These are phyloP conservation scores for Aureobasidium pullulans DNA, from an alignment of 2,329 filamentous ascomycete genomes.

Conservation along the genomic window DNA sequence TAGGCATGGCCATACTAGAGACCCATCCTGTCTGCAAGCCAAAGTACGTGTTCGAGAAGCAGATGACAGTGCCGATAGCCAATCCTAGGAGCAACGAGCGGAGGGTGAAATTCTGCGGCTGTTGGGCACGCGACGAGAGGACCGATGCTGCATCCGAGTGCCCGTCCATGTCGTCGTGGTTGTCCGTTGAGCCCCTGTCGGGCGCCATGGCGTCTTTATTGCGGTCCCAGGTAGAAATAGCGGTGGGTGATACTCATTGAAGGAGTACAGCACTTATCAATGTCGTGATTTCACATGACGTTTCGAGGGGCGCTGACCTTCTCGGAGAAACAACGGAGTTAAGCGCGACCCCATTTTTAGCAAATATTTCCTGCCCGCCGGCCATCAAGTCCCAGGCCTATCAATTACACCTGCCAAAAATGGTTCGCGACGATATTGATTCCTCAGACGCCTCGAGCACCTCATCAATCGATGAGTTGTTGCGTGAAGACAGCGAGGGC, in stretches of 20 bases:
- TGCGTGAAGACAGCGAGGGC: constrained; percentile 28
- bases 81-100: constrained; percentile 75
- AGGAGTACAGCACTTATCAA: not conserved
- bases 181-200: constrained; percentile 24
- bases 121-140: constrained; percentile 26
- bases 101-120: constrained; percentile 69
- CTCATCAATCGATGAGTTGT: constrained; percentile 15
- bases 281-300: constrained; percentile 13
- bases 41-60: constrained; percentile 97
- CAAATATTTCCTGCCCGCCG: constrained; percentile 8
- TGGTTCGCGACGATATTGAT: constrained; percentile 14
- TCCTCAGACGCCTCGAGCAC: constrained; percentile 18
- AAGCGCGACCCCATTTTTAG: not conserved
- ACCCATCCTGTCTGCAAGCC: constrained; percentile 86
- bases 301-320: not conserved
- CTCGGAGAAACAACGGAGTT: constrained; percentile 7
- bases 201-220: constrained; percentile 25
- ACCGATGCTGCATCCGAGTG: constrained; percentile 12
- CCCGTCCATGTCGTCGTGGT: constrained; percentile 3
- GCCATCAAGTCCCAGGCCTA: not conserved
- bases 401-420: constrained; percentile 1
- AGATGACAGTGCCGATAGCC: constrained; percentile 80
- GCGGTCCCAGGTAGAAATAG: not conserved
- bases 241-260: not conserved
- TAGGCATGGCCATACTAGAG: constrained; percentile 92